Evolutionary conservation across 2,329 filamentous ascomycete genomes (phyloP).

Genomic region (Botrytis aclada): DNA sequence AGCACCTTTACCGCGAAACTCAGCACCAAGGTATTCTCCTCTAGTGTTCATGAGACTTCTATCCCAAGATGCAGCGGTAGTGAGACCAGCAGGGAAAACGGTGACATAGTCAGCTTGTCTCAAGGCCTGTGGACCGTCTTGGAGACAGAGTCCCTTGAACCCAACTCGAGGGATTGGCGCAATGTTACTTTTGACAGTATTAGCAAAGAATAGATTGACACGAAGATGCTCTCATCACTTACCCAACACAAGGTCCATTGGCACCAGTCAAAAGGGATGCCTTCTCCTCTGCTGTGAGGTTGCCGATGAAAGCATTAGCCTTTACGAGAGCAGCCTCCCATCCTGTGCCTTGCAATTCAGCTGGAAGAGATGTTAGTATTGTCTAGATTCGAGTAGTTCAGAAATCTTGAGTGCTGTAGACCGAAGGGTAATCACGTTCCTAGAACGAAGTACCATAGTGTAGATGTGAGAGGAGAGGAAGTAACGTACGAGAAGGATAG

Average conservation of each 20-base stretch:
- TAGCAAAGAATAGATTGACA: neutral
- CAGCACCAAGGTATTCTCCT: constrained; percentile 48
- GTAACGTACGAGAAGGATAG: constrained; percentile 32
- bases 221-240: constrained; percentile 6
- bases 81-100: constrained; percentile 65
- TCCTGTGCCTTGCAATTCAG: constrained; percentile 19
- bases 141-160: constrained; percentile 32
- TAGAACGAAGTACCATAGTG: neutral
- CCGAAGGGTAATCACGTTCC: neutral
- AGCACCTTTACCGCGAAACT: constrained; percentile 71
- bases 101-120: constrained; percentile 68
- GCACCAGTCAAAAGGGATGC: constrained; percentile 40
- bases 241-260: constrained; percentile 22
- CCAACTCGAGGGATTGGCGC: constrained; percentile 29
- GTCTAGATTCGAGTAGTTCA: neutral
- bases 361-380: constrained; percentile 24
- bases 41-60: constrained; percentile 54
- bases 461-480: neutral
- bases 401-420: neutral
- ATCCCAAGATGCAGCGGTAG: constrained; percentile 67
- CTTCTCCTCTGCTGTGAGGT: constrained; percentile 77
- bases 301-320: constrained; percentile 62
- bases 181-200: constrained; percentile 27
- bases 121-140: constrained; percentile 58
- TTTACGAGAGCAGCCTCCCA: constrained; percentile 70